Conservation (phyloP, 2,329 filamentous ascomycete genomes). For the Mycogone perniciosa region DNA sequence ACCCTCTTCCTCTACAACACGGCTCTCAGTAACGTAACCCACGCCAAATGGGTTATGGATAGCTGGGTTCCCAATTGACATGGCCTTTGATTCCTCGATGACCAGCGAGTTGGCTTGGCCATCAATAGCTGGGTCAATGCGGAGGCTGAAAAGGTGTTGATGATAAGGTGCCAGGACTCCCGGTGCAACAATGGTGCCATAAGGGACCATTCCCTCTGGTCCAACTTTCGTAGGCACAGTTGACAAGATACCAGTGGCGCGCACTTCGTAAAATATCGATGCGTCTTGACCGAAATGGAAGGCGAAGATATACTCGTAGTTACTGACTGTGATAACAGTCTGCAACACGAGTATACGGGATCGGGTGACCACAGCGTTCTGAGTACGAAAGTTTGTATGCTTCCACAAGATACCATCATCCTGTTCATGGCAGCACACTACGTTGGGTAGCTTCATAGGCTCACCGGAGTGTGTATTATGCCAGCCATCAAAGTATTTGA, state of each 20-base stretch:
- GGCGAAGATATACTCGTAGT: conserved; percentile 51
- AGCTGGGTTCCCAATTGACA: too few relatives aligned
- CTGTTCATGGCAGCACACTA: conserved; percentile 31
- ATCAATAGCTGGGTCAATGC: conserved; percentile 60
- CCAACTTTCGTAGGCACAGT: conserved; percentile 45
- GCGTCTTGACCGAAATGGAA: conserved; percentile 49
- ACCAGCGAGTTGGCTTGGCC: conserved; percentile 49
- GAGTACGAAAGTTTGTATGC: conserved; percentile 54
- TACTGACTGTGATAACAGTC: conserved; percentile 56
- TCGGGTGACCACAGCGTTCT: conserved; percentile 48
- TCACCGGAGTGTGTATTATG: conserved; percentile 26
- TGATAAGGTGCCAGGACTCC: conserved; percentile 61
- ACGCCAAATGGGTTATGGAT: too few relatives aligned
- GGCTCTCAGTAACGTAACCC: too few relatives aligned
- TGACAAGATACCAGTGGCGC: conserved; percentile 38
- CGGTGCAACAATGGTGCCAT: conserved; percentile 55
- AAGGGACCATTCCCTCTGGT: conserved; percentile 35
- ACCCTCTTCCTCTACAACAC: conserved; percentile 36
- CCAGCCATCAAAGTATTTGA: conserved; percentile 36
- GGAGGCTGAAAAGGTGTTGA: conserved; percentile 60
- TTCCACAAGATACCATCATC: conserved; percentile 55
- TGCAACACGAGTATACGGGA: conserved; percentile 53
- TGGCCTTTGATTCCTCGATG: too few relatives aligned
- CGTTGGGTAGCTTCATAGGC: conserved; percentile 28
- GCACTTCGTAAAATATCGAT: conserved; percentile 28